Evolutionary conservation across 768 basidiomycete species (phyloP).

Genomic region (Polyporus arcularius): DNA sequence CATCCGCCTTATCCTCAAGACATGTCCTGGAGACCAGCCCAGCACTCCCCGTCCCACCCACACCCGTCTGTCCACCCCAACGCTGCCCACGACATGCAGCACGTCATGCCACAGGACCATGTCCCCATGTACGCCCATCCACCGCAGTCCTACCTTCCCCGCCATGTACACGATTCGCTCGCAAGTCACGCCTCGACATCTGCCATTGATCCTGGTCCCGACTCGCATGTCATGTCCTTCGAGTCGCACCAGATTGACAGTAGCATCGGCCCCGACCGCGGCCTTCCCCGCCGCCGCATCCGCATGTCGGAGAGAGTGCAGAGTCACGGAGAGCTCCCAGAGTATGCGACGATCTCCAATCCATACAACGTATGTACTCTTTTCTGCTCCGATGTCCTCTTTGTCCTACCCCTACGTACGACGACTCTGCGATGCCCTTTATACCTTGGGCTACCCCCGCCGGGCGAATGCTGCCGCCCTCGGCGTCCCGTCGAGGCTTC

Average conservation of each 20-base stretch:
- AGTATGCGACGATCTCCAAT: slow-evolving; percentile 7
- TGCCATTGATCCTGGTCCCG: slow-evolving; percentile 11
- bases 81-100: slow-evolving; percentile 20
- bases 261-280: slow-evolving; percentile 55
- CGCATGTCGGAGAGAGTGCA: slow-evolving; percentile 6
- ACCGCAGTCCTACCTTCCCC: slow-evolving; percentile 20
- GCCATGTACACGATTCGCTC: slow-evolving; percentile 7
- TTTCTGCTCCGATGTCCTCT: not conserved
- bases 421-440: too few species aligned
- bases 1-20: slow-evolving; percentile 17
- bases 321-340: slow-evolving; percentile 15
- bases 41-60: slow-evolving; percentile 19
- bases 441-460: too few species aligned
- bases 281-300: slow-evolving; percentile 38
- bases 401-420: too few species aligned
- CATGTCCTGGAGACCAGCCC: slow-evolving; percentile 26
- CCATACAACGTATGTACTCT: slow-evolving; percentile 10
- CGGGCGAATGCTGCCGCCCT: too few species aligned
- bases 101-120: slow-evolving; percentile 25
- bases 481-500: too few species aligned
- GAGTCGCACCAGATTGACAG: slow-evolving; percentile 43
- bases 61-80: slow-evolving; percentile 9
- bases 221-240: slow-evolving; percentile 13
- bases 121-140: slow-evolving; percentile 22
- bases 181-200: slow-evolving; percentile 17